Base-by-base conservation (phyloP, 768 basidiomycete species). In the Amanita molliuscula region DNA sequence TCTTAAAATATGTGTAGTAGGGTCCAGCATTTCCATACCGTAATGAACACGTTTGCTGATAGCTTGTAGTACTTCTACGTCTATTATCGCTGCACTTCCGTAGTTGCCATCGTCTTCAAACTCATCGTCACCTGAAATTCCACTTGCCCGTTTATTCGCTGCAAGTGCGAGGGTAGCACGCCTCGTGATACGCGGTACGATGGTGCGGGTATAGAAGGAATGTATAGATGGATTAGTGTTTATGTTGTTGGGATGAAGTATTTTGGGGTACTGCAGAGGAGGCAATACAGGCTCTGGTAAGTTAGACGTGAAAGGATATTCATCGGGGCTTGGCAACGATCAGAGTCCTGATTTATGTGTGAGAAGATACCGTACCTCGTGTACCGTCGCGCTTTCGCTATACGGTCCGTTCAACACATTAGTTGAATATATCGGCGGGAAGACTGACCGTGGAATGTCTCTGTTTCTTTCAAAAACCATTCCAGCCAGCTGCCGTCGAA, bases 11-110 rank as follows among this genome's bases (percentile, higher is more conserved):
- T 33, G 1, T 26, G 8, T 26, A 21, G n/a, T 0, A 10, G 13
- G 13, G 10, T 25, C 43, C 33, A 23, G 26, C 37, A 10, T 13
- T 3, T 15, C 3, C 36, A 47, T 56, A 94, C 96, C 96, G 60
- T 95, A 99, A 66, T 99, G 96, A 29, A 99, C 94, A 34, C 96
- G 82, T 70, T 97, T 87, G 69, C 89, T 93, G 62, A 99, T 85
- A n/a, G 93, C 85, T 62, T 97, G 94, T n/a, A 99, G 76, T 2
- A 92, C 84, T 65, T 98, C 94, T 23, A 99, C 79, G 61, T 99
- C 96, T 51, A 96, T 78, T 25, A 89, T 94, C 1, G 92, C 90
- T 0, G 92, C 84, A 61, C 89, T 93, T 15, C 96, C 96, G 62
- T 99, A 96, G 66, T 99, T 99, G 25, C 93, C 94, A 59, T 99